Conservation (phyloP, 2,329 filamentous ascomycete species). For the Cercospora beticola region DNA sequence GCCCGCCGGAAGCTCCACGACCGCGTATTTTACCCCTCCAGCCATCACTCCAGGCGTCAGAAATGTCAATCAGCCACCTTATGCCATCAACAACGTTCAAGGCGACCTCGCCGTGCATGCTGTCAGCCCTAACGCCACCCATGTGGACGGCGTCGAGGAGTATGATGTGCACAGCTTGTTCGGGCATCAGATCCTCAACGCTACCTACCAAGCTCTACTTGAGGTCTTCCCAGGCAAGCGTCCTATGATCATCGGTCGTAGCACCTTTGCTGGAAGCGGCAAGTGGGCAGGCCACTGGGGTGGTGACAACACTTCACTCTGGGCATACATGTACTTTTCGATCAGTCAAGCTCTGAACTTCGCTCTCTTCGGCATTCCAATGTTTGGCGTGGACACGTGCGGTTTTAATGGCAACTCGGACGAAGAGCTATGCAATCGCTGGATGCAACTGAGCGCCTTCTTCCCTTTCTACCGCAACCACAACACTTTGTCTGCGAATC, state of each 20-base stretch:
- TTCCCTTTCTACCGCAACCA: constrained; percentile 80
- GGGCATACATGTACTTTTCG: constrained; percentile 71
- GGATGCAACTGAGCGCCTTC: constrained; percentile 57
- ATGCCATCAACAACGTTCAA: constrained; percentile 49
- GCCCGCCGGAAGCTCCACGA: constrained; percentile 23
- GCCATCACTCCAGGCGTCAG: constrained; percentile 32
- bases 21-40: constrained; percentile 24
- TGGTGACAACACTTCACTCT: constrained; percentile 68
- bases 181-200: constrained; percentile 72
- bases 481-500: constrained; percentile 60
- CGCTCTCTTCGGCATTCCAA: constrained; percentile 71
- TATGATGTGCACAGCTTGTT: constrained; percentile 84
- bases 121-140: constrained; percentile 73
- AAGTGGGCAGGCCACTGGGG: constrained; percentile 75
- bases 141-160: constrained; percentile 68
- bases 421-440: constrained; percentile 33
- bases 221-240: constrained; percentile 65
- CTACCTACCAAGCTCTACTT: constrained; percentile 71
- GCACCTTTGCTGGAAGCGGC: constrained; percentile 75
- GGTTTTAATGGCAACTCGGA: constrained; percentile 41
- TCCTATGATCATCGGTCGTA: constrained; percentile 81
- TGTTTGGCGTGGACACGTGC: constrained; percentile 71
- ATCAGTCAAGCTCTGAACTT: constrained; percentile 78
- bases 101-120: constrained; percentile 72
- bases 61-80: constrained; percentile 36